Evolutionary conservation across 2,329 filamentous ascomycete genomes (phyloP), one percentile per base, ranked within the genome.

Genomic region (Fusarium tjaetaba): DNA sequence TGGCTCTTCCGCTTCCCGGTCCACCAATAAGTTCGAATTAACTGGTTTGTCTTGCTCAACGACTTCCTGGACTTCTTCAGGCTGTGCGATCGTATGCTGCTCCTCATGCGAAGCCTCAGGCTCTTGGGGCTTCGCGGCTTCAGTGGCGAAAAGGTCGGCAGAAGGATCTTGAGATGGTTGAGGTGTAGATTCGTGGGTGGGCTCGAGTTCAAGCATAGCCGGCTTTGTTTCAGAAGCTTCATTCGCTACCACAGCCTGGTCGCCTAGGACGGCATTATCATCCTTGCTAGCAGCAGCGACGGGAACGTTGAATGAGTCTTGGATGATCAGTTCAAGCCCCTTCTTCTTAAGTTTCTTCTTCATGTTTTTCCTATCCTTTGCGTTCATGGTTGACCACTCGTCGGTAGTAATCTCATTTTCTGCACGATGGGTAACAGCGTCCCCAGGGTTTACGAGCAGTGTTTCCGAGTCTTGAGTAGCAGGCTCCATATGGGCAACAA

Each of bases 361-460:
- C 57, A 77, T 71, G 55, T 73, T 72, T 71, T 76, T 77, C 51
- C 68, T 77, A 4, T 77, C 76, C 62, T 77, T 77, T 30, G 43
- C 57, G 30, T 38, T 61, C 28, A 77, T 64, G 20, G 41, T 71
- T 11, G 63, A 49, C 76, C 76, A 77, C n/a, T 70, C 72, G 52
- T 78, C 68, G 3, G 60, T 68, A 8, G 72, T 75, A 24, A 74
- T 74, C 49, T 75, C 72, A n/a, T 77, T 74, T 36, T 75, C 75
- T 32, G 62, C 68, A 26, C 71, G 71, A 24, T 74, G 58, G 45
- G 41, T 24, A 30, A 65, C 51, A 42, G 56, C 32, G 15, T 59
- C 58, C 16, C 48, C 41, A 22, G 46, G 24, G 43, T 61, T 42
- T 43, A 61, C 28, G n/a, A 53, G 58, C 26, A 43, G 24, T 15